Evolutionary conservation across 1,139 yeast genomes (phyloP), one percentile per base, ranked within the genome.

Genomic region (Trichomonascaceae sp.): DNA sequence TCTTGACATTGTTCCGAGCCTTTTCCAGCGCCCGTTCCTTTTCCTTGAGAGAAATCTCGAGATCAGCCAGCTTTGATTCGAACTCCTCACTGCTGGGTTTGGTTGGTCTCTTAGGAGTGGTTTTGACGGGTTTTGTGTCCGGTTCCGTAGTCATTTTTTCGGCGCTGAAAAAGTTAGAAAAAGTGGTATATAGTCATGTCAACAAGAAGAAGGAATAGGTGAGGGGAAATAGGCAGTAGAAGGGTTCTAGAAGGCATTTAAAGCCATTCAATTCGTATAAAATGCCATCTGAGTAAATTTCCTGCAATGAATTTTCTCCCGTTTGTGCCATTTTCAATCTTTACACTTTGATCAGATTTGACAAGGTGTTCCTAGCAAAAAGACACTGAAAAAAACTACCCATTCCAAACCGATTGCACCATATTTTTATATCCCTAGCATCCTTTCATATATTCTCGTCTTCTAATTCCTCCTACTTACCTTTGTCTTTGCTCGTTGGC

Each of bases 31-130:
- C 70, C 58, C 73, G 71, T 68, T 87, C 93, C 70, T 87, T 79
- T 65, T 79, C 81, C 67, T 85, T 83, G 71, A 91, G 81, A 66
- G 86, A 87, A 49, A 79, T 79, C 64, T 83, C 82, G 63, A 87
- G 75, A 53, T 75, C 77, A 49, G 78, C 81, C 60, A 88, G 69
- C 64, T 81, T 79, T 68, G 81, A 83, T 70, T 90, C 95, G 58
- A 96, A 73, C 49, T 64, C 66, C 49, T 63, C 66, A 57, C 68
- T 68, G 64, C 70, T 71, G 45, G 76, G 76, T 57, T 66, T 63
- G 45, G 63, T 57, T 48, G 66, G 63, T 47, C 66, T 58, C 61
- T 65, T 63, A 44, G 41, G 41, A 13, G 17, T 13, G 41, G 41
- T 36, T 13, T 15, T 36, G 41, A 13, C 52, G 43, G 54, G 51